Percentiles rank a stretch among this genome's conserved stretches.
Conservation (phyloP, 495 filamentous ascomycete genomes). For the Melanomma pulvis-pyrius region DNA sequence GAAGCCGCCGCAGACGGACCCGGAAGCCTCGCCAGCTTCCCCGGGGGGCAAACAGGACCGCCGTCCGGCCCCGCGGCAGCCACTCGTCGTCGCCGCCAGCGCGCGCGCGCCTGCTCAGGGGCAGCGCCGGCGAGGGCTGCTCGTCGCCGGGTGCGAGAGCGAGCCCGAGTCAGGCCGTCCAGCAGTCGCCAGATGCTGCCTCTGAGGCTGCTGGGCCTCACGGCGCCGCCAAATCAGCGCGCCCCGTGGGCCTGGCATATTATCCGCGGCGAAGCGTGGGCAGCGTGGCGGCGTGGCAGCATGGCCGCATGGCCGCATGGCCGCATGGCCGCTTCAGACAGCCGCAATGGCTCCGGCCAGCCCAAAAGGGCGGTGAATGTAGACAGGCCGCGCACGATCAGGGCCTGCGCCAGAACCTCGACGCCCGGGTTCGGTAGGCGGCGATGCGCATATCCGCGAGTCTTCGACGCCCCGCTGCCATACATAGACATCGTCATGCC, state of each 20-base stretch:
- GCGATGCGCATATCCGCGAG: constrained; percentile 1
- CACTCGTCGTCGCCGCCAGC: constrained; percentile 10
- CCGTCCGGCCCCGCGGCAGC: constrained; percentile 10
- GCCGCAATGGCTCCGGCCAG: constrained; percentile 27
- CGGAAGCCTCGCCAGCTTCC: constrained; percentile 29
- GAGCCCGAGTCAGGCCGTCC: constrained; percentile 22
- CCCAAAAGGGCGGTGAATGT: constrained; percentile 35
- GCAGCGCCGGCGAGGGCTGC: constrained; percentile 1
- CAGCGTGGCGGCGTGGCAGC: constrained; percentile 7
- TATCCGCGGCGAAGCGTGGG: constrained; percentile 18
- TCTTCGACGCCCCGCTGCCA: not conserved
- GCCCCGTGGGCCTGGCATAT: constrained; percentile 2
- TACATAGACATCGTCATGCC: not conserved
- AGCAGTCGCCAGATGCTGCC: constrained; percentile 16
- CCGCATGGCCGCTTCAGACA: constrained; percentile 29
- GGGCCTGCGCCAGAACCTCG: not conserved
- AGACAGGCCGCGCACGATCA: not conserved
- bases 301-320: constrained; percentile 2
- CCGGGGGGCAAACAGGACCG: constrained; percentile 20
- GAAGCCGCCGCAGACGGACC: constrained; percentile 17
- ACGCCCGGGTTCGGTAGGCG: constrained; percentile 8
- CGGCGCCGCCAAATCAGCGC: constrained; percentile 18
- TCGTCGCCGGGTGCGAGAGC: too few relatives aligned
- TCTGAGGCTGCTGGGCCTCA: not conserved
- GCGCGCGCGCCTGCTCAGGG: constrained; percentile 14